Conservation (phyloP, 305 asterid genomes). For the Caryopteris hybrid region DNA sequence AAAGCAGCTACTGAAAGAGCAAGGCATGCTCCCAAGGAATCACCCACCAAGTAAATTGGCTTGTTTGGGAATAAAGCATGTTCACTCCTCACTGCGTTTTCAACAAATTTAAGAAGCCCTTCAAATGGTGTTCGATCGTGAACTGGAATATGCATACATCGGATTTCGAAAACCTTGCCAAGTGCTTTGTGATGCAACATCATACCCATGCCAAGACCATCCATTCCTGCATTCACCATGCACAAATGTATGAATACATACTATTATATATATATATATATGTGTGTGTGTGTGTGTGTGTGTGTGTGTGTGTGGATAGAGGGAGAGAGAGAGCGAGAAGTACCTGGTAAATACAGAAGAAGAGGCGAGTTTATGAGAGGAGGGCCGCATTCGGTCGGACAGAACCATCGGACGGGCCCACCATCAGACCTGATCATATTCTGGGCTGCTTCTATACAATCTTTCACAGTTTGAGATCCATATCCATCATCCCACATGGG, state of each 20-base stretch:
- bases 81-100: conserved; percentile 29
- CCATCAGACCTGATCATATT: conserved; percentile 34
- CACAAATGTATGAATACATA: background rate
- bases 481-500: conserved; percentile 64
- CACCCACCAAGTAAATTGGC: conserved; percentile 62
- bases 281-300: too few relatives aligned
- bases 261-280: too few relatives aligned
- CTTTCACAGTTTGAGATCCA: conserved; percentile 46
- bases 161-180: conserved; percentile 54
- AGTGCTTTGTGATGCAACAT: conserved; percentile 58
- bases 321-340: background rate
- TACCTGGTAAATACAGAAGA: conserved; percentile 64
- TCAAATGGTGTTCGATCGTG: conserved; percentile 43
- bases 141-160: conserved; percentile 57
- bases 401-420: conserved; percentile 68
- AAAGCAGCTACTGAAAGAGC: conserved; percentile 66
- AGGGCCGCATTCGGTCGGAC: conserved; percentile 49
- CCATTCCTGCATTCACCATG: conserved; percentile 41
- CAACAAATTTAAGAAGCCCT: conserved; percentile 42
- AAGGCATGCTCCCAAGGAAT: conserved; percentile 61
- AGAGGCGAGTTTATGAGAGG: conserved; percentile 49
- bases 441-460: conserved; percentile 37
- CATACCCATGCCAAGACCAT: conserved; percentile 67
- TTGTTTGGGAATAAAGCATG: conserved; percentile 28
- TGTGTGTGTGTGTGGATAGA: too few relatives aligned